Percentiles rank a stretch among this genome's conserved stretches.
phyloP scores from a whole-genome alignment of 345 rosid genomes.

The Citrus glauca region DNA sequence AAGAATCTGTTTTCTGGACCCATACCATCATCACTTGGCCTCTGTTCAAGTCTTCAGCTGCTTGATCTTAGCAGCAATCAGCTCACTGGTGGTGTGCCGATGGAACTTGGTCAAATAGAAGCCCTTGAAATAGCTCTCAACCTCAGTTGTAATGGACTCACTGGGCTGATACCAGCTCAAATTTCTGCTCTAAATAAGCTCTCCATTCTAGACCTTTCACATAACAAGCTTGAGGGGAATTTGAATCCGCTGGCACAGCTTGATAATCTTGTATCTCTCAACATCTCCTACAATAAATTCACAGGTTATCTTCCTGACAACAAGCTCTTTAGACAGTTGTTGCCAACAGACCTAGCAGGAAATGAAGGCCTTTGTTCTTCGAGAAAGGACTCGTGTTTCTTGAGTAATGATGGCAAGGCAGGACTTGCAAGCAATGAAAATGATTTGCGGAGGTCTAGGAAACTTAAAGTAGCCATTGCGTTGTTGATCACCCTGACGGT shows the following conservation, averaged over 20 bases:
- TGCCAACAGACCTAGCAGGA: conserved; percentile 51
- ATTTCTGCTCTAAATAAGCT: conserved; percentile 78
- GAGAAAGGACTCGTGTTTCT: conserved; percentile 61
- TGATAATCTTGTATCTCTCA: conserved; percentile 77
- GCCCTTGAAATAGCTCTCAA: conserved; percentile 88
- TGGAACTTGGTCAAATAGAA: conserved; percentile 61
- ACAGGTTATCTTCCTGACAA: conserved; percentile 86
- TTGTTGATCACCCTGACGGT: conserved; percentile 64
- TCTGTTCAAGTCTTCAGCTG: conserved; percentile 75
- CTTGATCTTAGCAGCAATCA: conserved; percentile 85
- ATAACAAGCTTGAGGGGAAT: conserved; percentile 72
- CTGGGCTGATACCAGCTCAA: conserved; percentile 69
- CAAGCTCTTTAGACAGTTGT: conserved; percentile 67
- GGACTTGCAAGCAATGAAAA: conserved; percentile 30
- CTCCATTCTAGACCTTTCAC: conserved; percentile 74
- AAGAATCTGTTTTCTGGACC: conserved; percentile 65
- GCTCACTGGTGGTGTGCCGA: conserved; percentile 67
- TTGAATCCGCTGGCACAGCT: conserved; percentile 54
- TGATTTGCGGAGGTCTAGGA: conserved; percentile 36
- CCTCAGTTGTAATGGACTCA: conserved; percentile 73
- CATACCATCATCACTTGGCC: conserved; percentile 66
- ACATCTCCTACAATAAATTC: conserved; percentile 79
- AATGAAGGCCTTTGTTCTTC: conserved; percentile 69
- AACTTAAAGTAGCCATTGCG: conserved; percentile 70
- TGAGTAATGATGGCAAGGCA: conserved; percentile 26